These are phyloP conservation scores for Hortaea werneckii DNA, from an alignment of 2,329 filamentous ascomycete genomes.

Conservation along the genomic window DNA sequence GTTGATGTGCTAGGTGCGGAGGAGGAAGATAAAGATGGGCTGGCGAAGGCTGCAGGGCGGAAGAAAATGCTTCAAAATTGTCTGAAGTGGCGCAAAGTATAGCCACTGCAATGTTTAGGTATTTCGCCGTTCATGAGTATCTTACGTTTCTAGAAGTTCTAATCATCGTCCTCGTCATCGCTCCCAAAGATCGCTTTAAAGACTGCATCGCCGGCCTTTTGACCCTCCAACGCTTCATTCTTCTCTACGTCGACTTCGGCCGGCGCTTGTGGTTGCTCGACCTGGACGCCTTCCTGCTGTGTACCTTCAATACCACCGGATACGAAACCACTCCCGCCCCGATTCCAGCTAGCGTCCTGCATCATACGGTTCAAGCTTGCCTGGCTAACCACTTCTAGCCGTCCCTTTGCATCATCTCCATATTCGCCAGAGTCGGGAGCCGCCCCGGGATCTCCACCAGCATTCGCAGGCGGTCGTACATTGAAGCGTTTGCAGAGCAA, in stretches of 20 bases:
- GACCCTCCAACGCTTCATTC: slow-evolving; percentile 68
- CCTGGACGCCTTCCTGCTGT: background rate
- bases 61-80: slow-evolving; percentile 18
- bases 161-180: slow-evolving; percentile 38
- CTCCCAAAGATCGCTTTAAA: slow-evolving; percentile 91
- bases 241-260: slow-evolving; percentile 54
- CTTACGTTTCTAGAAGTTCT: too few species aligned
- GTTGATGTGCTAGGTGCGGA: slow-evolving; percentile 17
- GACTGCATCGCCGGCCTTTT: slow-evolving; percentile 66
- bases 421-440: slow-evolving; percentile 21
- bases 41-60: slow-evolving; percentile 16
- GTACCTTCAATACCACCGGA: slow-evolving; percentile 2
- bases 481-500: slow-evolving; percentile 93
- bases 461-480: slow-evolving; percentile 64
- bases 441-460: slow-evolving; percentile 41
- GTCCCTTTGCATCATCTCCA: slow-evolving; percentile 39
- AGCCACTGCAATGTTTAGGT: too few species aligned
- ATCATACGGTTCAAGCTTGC: slow-evolving; percentile 47
- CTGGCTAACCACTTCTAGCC: slow-evolving; percentile 45
- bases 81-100: slow-evolving; percentile 23
- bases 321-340: slow-evolving; percentile 11
- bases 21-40: slow-evolving; percentile 12
- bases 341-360: slow-evolving; percentile 27
- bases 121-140: too few species aligned
- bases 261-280: background rate